Base-by-base conservation (phyloP, 2,329 filamentous ascomycete genomes). In the Aspergillus sp. region DNA sequence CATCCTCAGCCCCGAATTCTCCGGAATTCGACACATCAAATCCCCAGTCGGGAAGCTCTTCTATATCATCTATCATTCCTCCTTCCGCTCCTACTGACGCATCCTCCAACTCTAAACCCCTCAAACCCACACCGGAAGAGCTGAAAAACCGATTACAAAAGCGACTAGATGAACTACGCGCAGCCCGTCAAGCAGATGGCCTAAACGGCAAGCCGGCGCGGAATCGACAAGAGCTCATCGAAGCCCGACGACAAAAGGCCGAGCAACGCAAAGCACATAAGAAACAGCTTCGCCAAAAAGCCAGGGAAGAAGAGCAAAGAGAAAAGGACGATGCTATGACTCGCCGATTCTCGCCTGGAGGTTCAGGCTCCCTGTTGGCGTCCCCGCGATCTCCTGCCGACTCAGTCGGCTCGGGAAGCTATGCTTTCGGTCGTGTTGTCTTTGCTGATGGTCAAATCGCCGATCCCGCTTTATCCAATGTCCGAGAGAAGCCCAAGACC, bases 201-300 rank as follows among this genome's bases (percentile, higher is more conserved):
- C 82, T 87, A 1, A 87, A 96, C 66, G 91, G 91, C 59, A 88
- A 89, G 68, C 88, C 89, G 15, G 90, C 93, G 57, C 87, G 89
- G 62, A 96, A 91, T 60, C 86, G 95, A 60, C 89, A 96, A 76
- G 93, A 98, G 71, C 83, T 99, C 12, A 91, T 99, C 66, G 95
- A 98, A 75, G 85, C 90, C 45, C 86, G 95, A 42, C 86, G 95
- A 62, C 86, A 87, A 70, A 97, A 96, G 78, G 90, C 96, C 72
- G 89, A 91, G 59, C 86, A 92, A 73, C 86, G 91, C 61, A 93
- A 93, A 73, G 87, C 87, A 20, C 89, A 93, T 69, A 98, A 96
- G 80, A 95, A 96, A 75, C 90, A 93, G 69, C 79, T 92, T 58
- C 86, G 93, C 45, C 81, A 84, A 63, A 83, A 90, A 66, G 89